Base-by-base conservation (phyloP, 2,329 filamentous ascomycete species). In the Coniochaeta sp. region DNA sequence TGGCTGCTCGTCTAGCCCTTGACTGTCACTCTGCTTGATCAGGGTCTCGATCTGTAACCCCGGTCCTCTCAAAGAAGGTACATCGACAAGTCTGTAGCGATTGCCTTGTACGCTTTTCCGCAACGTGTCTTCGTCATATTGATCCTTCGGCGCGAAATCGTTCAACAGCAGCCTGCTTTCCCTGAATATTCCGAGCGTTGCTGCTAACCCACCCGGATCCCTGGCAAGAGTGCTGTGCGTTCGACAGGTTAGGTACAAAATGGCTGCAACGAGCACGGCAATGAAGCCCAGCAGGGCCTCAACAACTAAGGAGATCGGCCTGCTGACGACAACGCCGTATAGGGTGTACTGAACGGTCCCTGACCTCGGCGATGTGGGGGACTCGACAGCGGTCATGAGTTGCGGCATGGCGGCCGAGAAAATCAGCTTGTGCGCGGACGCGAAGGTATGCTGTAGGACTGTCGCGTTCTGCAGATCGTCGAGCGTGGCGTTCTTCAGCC, bases 321-420 rank as follows among this genome's bases (percentile, higher is more conserved):
- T 63, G 54, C 70, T 76, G 3, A 74, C 73, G 0, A 73, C 57
- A 0, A 77, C 66, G 0, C 71, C 75, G 0, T 64, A 61, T 0
- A 70, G 47, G 0, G 40, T 54, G 43, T 67, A 63, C 0, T 70
- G 58, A 0, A 67, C 22, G 0, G 58, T 47, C 0, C 62, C 69
- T 65, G 0, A 28, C 28, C 17, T 73, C 68, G 0, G 9, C 56
- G 1, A 71, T 54, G 0, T 71, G 24, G 65, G 44, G 0, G 56
- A 34, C 3, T 44, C 56, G 12, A 6, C 17, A 11, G 34, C 1
- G 1, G 17, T 16, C 4, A 58, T 2, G 28, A 16, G 34, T 6
- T 1, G 52, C 24, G 0, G 28, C 5, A 71, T 43, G 0, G 73
- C 70, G 0, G 69, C 2, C 0, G 73, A 69, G 47, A 77, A 76